Evolutionary conservation across 179 eudicot species (phyloP).

Genomic region (Nepenthes alata): DNA sequence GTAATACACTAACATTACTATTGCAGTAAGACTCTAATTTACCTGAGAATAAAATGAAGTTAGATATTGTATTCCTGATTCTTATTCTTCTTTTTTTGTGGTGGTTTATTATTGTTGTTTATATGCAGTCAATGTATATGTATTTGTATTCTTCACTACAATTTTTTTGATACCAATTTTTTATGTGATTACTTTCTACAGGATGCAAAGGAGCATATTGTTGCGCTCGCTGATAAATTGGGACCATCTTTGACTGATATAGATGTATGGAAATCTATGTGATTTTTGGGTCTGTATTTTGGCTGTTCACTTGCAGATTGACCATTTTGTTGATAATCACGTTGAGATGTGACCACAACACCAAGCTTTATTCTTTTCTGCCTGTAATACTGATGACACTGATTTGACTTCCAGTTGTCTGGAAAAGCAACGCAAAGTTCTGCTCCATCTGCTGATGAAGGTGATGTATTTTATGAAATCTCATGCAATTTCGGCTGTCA

Average conservation of each 20-base stretch:
- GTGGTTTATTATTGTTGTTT: too few species aligned
- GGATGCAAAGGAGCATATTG: conserved; percentile 98
- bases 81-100: too few species aligned
- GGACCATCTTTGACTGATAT: conserved; percentile 75
- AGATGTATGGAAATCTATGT: conserved; percentile 46
- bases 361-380: conserved; percentile 3
- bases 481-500: conserved; percentile 12
- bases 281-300: not conserved
- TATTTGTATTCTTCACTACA: too few species aligned
- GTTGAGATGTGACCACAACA: not conserved
- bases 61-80: too few species aligned
- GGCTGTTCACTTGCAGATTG: not conserved
- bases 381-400: conserved; percentile 14
- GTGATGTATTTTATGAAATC: conserved; percentile 28
- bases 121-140: too few species aligned
- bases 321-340: not conserved
- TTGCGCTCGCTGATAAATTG: conserved; percentile 84
- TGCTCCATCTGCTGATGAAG: conserved; percentile 70
- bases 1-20: too few species aligned
- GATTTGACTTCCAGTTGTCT: conserved; percentile 50
- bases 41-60: too few species aligned
- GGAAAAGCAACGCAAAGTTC: conserved; percentile 43
- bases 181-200: conserved; percentile 25
- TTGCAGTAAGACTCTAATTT: too few species aligned
- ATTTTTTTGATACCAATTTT: conserved; percentile 1